Base-by-base conservation (phyloP, 2,329 filamentous ascomycete genomes). In the Knufia petricola region DNA sequence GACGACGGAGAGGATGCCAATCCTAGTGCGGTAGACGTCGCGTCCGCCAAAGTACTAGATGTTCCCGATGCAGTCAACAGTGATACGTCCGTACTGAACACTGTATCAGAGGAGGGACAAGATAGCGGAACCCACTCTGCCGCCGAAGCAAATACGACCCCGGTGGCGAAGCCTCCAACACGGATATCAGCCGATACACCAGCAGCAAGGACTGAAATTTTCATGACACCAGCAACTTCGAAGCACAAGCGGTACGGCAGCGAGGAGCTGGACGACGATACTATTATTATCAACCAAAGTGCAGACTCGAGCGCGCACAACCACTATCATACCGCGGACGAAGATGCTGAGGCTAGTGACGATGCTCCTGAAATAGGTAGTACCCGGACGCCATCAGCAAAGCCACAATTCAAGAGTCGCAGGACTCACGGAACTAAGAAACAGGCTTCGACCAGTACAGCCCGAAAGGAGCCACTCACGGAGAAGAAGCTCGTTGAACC, bases 241-340 rank as follows among this genome's bases (percentile, higher is more conserved):
- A 52, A 45, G 42, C 50, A 53, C 17, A 51, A 40, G 41, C 48
- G 50, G 4, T 56, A 52, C 30, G 37, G 24, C 13, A 54, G 52
- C 45, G 43, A 50, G 21, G 52, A 52, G 2, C 36, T 17, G 6
- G 31, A 49, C 8, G 52, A 52, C 4, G 34, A 48, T 10, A 50
- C 41, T 17, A 45, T 44, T 23, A 34, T 51, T 23, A 21, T 44
- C 28, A 42, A 23, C n/a, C 20, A 21, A 13, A 24, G 44, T 40
- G 23, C 47, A 37, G 37, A 38, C 23, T 47, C 45, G 19, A 47
- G 23, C 30, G 42, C 26, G 24, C 42, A 34, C 6, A 44, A 46
- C 37, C 23, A 17, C 8, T 41, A 42, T 28, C 23, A 51, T 13
- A 34, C n/a, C 12, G 42, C 32, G 2, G 34, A 31, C 15, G 52